A percentile compares a stretch with the other conserved stretches of the same genome.
Evolutionary conservation across 2,329 filamentous ascomycete genomes (phyloP).

Genomic region (Epichloe sibirici): DNA sequence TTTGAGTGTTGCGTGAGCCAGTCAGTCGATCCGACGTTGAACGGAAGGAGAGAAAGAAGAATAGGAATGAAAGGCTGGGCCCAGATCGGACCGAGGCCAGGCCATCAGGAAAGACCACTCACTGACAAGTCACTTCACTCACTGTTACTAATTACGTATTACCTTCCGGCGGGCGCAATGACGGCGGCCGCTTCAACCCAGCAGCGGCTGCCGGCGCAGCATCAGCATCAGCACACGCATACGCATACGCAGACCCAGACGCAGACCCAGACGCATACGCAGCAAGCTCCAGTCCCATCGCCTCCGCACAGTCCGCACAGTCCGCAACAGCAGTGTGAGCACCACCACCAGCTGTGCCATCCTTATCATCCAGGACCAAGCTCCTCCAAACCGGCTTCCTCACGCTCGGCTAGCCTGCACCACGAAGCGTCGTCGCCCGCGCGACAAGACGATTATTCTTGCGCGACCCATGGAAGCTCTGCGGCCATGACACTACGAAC

Average conservation of each 20-base stretch:
- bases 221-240: background rate
- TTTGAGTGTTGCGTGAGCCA: too few species aligned
- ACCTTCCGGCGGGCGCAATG: background rate
- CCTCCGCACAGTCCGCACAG: background rate
- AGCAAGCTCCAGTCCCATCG: background rate
- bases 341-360: constrained; percentile 2
- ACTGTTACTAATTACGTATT: too few species aligned
- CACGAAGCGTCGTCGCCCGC: constrained; percentile 12
- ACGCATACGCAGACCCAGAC: background rate
- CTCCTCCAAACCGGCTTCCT: constrained; percentile 13
- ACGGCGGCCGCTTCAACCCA: background rate
- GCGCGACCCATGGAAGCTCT: constrained; percentile 12
- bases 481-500: constrained; percentile 22
- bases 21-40: too few species aligned
- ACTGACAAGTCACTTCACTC: too few species aligned
- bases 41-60: background rate
- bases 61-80: background rate
- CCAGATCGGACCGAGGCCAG: background rate
- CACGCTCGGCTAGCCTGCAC: constrained; percentile 7
- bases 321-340: constrained; percentile 5
- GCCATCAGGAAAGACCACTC: background rate
- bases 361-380: constrained; percentile 9
- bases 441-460: constrained; percentile 11
- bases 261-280: background rate
- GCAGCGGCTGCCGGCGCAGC: constrained; percentile 4